These are phyloP conservation scores for Nemania bipapillata DNA, from an alignment of 2,329 filamentous ascomycete genomes.

Conservation along the genomic window DNA sequence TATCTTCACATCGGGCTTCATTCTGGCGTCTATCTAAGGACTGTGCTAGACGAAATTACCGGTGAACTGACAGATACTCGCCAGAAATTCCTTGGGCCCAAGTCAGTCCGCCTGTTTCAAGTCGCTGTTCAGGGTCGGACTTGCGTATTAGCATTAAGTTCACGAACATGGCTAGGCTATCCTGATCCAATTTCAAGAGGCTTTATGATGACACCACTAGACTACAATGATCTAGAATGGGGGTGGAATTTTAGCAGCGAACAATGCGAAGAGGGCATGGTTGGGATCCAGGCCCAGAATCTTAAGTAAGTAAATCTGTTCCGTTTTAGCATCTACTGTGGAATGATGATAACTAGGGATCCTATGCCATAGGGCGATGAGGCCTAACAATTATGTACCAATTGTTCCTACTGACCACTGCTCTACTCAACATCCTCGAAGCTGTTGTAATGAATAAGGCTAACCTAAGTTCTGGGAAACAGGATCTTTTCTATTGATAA, in stretches of 20 bases:
- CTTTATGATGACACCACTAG: conserved; percentile 91
- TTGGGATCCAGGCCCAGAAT: conserved; percentile 90
- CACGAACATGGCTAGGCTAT: conserved; percentile 95
- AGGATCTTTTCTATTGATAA: conserved; percentile 93
- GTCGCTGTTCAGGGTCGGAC: conserved; percentile 88
- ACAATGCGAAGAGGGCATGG: conserved; percentile 91
- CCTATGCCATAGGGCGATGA: conserved; percentile 68
- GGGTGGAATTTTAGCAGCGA: conserved; percentile 97
- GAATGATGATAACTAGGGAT: conserved; percentile 74
- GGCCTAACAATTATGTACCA: conserved; percentile 71
- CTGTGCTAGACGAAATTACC: conserved; percentile 92
- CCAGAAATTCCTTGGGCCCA: conserved; percentile 92
- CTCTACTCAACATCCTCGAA: conserved; percentile 28
- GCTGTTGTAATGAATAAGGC: conserved; percentile 42
- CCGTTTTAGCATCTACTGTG: conserved; percentile 45
- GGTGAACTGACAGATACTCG: conserved; percentile 95
- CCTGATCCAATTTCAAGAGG: conserved; percentile 85
- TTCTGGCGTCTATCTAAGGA: conserved; percentile 94
- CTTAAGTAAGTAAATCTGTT: conserved; percentile 71
- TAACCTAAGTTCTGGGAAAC: conserved; percentile 47
- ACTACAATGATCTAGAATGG: conserved; percentile 88
- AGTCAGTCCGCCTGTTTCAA: conserved; percentile 87
- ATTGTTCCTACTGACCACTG: conserved; percentile 95
- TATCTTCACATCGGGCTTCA: conserved; percentile 96
- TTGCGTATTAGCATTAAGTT: conserved; percentile 88